Evolutionary conservation across 306 rosid species (phyloP), one percentile per base, ranked within the genome.

Genomic region (Neltuma alba): DNA sequence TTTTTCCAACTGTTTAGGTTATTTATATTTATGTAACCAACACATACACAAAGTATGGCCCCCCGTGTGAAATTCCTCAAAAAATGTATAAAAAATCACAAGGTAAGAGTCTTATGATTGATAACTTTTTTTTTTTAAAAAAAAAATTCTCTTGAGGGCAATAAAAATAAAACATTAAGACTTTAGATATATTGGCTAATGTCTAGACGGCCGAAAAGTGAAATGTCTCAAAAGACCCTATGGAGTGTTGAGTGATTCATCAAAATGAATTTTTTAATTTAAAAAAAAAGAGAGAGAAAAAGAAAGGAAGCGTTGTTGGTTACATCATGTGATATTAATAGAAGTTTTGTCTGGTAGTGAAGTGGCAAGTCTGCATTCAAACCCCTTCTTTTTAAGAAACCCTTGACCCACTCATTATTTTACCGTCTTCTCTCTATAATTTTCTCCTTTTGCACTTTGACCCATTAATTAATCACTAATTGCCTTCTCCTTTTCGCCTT

Each of bases 401-500:
- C 65, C 65, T 86, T 84, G 90, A 87, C 88, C 92, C 80, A 81
- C 82, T 81, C 62, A 86, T 86, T 80, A 72, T 79, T 83, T 74
- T 8, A 33, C 23, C n/a, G 18, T 15, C 0, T 0, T 14, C 10
- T 61, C 21, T 61, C 27, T 33, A 3, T 16, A 2, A 2, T 9
- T 33, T 37, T 4, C 47, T 27, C 8, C 20, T 10, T 65, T 16
- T 4, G 6, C 0, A 9, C 31, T n/a, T 37, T n/a, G 5, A 9
- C 25, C 30, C 71, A n/a, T 11, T 37, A 37, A 20, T 65, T 65
- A 18, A 65, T 34, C n/a, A n/a, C 45, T 18, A 16, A 2, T 16
- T 9, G 40, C 27, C 13, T 34, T 34, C 0, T 62, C 10, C 10
- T 31, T 62, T 61, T 61, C 5, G 38, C 12, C 42, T 21, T 38